Conservation (phyloP, 495 filamentous ascomycete genomes). For the Daldinia loculata region DNA sequence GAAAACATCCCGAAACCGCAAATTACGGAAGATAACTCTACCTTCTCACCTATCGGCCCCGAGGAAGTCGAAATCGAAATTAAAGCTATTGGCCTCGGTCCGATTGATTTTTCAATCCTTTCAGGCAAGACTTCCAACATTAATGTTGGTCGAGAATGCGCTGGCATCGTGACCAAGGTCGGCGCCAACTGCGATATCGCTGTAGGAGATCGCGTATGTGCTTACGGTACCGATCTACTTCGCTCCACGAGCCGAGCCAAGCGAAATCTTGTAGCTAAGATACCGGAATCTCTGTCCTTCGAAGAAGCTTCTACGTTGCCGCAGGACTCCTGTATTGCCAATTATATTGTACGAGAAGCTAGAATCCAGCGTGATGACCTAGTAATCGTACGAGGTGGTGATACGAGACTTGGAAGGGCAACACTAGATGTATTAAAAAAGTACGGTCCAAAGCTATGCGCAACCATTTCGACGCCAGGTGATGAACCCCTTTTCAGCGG, state of each 20-base stretch:
- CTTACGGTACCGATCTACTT: background rate
- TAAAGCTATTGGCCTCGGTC: background rate
- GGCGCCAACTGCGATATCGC: background rate
- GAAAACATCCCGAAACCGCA: background rate
- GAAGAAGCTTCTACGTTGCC: background rate
- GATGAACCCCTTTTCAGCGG: background rate
- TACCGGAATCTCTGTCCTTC: background rate
- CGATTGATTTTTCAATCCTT: background rate
- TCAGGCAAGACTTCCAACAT: background rate
- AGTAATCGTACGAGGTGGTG: background rate
- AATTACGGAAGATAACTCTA: background rate
- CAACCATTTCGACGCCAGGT: background rate
- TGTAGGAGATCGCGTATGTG: background rate
- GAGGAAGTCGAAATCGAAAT: background rate
- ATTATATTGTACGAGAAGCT: background rate
- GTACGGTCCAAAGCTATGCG: background rate
- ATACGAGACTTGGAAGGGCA: background rate
- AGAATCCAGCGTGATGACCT: background rate
- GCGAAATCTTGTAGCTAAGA: background rate
- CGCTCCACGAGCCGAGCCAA: background rate
- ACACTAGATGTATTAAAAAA: background rate
- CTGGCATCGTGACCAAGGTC: background rate
- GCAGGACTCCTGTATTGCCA: background rate
- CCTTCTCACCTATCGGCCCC: background rate
- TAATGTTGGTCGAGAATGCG: background rate